Conservation (phyloP, 2,329 filamentous ascomycete species). For the Ophiostoma quercus region DNA sequence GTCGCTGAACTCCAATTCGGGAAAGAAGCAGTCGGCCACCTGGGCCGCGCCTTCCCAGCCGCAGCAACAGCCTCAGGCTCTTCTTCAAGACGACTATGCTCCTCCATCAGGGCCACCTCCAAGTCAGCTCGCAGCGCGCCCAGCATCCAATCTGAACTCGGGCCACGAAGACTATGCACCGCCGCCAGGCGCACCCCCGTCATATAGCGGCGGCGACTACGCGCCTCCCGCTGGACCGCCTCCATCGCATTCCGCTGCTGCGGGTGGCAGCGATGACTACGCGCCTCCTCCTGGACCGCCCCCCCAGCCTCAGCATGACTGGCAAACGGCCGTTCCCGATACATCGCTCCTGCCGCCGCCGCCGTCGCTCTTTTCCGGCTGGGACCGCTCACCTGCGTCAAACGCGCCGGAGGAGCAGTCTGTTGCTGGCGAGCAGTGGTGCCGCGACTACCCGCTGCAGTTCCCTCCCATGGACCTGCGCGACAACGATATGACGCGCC, state of each 20-base stretch:
- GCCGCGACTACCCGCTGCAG: constrained; percentile 53
- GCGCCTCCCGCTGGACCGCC: constrained; percentile 29
- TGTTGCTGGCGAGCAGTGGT: constrained; percentile 62
- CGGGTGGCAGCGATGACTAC: neutral
- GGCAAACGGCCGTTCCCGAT: constrained; percentile 66
- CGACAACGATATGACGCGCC: constrained; percentile 26
- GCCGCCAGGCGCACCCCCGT: constrained; percentile 27
- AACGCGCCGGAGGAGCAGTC: constrained; percentile 52
- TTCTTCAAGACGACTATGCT: neutral
- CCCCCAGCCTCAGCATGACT: constrained; percentile 50
- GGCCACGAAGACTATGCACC: constrained; percentile 25
- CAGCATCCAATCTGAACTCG: neutral
- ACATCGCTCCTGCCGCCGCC: constrained; percentile 68
- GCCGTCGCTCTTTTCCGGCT: constrained; percentile 59
- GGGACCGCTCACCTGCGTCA: constrained; percentile 60
- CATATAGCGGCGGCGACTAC: constrained; percentile 17
- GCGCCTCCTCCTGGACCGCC: neutral
- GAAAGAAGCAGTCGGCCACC: neutral
- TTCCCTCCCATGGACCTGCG: constrained; percentile 43
- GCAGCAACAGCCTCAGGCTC: neutral
- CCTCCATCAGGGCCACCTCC: constrained; percentile 14
- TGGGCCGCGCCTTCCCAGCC: neutral
- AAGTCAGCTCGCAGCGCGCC: neutral
- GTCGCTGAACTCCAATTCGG: neutral
- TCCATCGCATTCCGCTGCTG: neutral